Evolutionary conservation across 345 rosid species (phyloP).

Genomic region (Geranium rotundifolium): DNA sequence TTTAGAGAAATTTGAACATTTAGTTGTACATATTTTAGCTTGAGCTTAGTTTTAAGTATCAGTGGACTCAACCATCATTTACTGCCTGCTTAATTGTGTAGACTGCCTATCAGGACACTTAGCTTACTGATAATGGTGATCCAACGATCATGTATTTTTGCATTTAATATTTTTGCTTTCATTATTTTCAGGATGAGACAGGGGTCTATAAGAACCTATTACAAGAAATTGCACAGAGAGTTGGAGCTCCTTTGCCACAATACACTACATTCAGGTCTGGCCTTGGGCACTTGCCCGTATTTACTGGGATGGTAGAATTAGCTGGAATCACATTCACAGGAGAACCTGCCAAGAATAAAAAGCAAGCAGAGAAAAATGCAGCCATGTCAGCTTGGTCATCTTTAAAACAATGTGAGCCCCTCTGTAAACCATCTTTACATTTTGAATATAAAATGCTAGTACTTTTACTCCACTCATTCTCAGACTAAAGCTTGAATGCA

Average conservation of each 20-base stretch:
- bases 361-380: constrained; percentile 98
- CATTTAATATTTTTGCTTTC: constrained; percentile 11
- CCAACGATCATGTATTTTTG: not conserved
- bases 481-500: not conserved
- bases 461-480: not conserved
- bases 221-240: constrained; percentile 97
- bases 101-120: not conserved
- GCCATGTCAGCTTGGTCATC: constrained; percentile 99
- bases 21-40: not conserved
- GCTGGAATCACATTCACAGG: constrained; percentile 89
- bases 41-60: not conserved
- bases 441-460: not conserved
- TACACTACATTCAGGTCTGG: constrained; percentile 88
- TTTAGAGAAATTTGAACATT: not conserved
- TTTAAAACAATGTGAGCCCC: constrained; percentile 67
- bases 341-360: constrained; percentile 90
- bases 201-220: constrained; percentile 95
- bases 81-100: not conserved
- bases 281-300: constrained; percentile 92
- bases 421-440: not conserved
- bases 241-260: constrained; percentile 82
- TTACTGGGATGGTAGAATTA: constrained; percentile 88
- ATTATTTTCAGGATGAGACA: constrained; percentile 76
- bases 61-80: not conserved
- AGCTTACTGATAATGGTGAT: not conserved